Percentiles rank a stretch among this genome's conserved stretches.
Conservation (phyloP, 306 rosid species). For the Abrus precatorius region DNA sequence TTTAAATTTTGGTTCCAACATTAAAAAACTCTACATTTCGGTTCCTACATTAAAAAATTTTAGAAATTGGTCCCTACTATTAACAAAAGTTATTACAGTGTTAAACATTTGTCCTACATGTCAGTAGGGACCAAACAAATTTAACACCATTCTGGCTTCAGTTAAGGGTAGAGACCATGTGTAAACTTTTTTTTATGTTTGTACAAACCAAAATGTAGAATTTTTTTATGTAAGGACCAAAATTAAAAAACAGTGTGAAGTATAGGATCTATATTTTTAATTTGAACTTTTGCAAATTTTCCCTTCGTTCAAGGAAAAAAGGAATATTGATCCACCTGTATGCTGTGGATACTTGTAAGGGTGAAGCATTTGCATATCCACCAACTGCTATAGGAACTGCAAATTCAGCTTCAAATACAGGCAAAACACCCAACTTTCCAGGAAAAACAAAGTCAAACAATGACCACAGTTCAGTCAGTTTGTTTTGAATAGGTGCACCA, state of each 20-base stretch:
- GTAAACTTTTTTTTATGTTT: too few species aligned
- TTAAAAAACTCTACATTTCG: neutral
- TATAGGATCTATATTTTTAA: neutral
- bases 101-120: neutral
- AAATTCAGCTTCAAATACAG: conserved; percentile 97
- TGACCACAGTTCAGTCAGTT: conserved; percentile 93
- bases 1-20: neutral
- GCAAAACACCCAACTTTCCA: conserved; percentile 97
- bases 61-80: neutral
- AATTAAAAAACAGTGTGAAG: too few species aligned
- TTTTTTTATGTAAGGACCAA: too few species aligned
- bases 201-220: too few species aligned
- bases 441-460: conserved; percentile 99
- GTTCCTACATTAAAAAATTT: neutral
- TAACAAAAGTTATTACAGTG: neutral
- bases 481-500: conserved; percentile 99
- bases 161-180: neutral
- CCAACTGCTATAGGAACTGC: conserved; percentile 98
- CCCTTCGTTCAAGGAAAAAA: conserved; percentile 11
- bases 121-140: neutral
- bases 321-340: conserved; percentile 68
- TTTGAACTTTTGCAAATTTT: neutral
- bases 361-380: conserved; percentile 98
- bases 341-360: conserved; percentile 98
- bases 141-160: neutral